Conservation (phyloP, 108 stramenopile species). For the Ochromonas danica region DNA sequence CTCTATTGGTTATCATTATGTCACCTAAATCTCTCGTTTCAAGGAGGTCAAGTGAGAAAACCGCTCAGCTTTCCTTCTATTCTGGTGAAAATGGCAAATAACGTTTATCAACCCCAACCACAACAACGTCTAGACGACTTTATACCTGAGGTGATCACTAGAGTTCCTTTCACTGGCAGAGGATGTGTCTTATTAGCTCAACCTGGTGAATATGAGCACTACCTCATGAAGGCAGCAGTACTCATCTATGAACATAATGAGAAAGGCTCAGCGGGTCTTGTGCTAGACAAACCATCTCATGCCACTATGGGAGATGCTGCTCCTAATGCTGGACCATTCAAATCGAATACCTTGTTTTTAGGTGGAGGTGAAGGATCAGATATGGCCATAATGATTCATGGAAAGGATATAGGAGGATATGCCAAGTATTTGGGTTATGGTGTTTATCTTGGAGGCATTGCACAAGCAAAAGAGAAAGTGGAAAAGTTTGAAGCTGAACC, state of each 20-base stretch:
- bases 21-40: too few species aligned
- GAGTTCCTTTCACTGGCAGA: too few species aligned
- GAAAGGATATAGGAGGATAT: background rate
- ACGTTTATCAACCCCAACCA: too few species aligned
- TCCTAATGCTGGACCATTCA: background rate
- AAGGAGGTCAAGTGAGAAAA: too few species aligned
- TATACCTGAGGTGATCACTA: too few species aligned
- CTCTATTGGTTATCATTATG: too few species aligned
- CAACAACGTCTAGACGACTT: too few species aligned
- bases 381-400: conserved; percentile 17
- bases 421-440: background rate
- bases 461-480: conserved; percentile 2
- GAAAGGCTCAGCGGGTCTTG: background rate
- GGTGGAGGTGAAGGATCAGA: background rate
- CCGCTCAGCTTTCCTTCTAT: too few species aligned
- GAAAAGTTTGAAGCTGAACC: background rate
- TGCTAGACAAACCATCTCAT: background rate
- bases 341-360: background rate
- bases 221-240: background rate
- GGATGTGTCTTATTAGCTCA: background rate
- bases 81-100: too few species aligned
- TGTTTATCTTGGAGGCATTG: conserved; percentile 2
- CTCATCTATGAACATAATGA: background rate
- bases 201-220: background rate
- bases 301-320: background rate